These are phyloP conservation scores for Hansfordia pulvinata DNA, from an alignment of 2,329 filamentous ascomycete genomes.

Conservation along the genomic window DNA sequence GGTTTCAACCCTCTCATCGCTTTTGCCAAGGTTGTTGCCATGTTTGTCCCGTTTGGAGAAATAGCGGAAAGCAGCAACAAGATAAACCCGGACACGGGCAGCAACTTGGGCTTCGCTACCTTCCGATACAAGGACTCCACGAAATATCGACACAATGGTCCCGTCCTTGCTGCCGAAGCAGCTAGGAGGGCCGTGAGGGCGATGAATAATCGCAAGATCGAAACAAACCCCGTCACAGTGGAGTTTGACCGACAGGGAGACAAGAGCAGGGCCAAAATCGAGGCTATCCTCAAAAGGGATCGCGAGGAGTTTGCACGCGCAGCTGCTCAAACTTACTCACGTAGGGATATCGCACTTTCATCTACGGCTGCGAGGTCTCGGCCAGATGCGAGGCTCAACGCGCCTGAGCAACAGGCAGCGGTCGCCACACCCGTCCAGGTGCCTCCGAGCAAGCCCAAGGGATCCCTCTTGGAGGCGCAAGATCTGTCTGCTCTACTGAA, in stretches of 20 bases:
- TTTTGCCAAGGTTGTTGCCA: conserved; percentile 60
- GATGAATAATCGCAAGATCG: conserved; percentile 69
- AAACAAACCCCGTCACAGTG: conserved; percentile 63
- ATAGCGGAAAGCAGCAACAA: conserved; percentile 87
- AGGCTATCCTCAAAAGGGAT: conserved; percentile 57
- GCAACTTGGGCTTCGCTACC: conserved; percentile 84
- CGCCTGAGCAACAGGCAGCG: too few relatives aligned
- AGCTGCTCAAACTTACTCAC: conserved; percentile 30
- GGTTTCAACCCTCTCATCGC: conserved; percentile 87
- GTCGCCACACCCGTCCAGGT: conserved; percentile 82
- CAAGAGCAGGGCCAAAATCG: conserved; percentile 66
- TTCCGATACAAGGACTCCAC: conserved; percentile 74
- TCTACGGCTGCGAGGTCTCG: too few relatives aligned
- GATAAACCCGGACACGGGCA: conserved; percentile 87
- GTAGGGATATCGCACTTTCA: too few relatives aligned
- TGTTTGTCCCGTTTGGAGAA: conserved; percentile 73
- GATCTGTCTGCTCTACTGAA: conserved; percentile 57
- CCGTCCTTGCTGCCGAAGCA: conserved; percentile 60
- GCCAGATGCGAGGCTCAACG: too few relatives aligned
- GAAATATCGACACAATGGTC: conserved; percentile 32
- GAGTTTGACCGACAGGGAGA: conserved; percentile 82
- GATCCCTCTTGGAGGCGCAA: conserved; percentile 47
- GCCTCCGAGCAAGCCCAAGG: conserved; percentile 38
- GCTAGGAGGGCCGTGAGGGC: conserved; percentile 68
- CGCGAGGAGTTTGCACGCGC: conserved; percentile 30